These are phyloP conservation scores for Candida maesae DNA, from an alignment of 805 yeast species.

Conservation along the genomic window DNA sequence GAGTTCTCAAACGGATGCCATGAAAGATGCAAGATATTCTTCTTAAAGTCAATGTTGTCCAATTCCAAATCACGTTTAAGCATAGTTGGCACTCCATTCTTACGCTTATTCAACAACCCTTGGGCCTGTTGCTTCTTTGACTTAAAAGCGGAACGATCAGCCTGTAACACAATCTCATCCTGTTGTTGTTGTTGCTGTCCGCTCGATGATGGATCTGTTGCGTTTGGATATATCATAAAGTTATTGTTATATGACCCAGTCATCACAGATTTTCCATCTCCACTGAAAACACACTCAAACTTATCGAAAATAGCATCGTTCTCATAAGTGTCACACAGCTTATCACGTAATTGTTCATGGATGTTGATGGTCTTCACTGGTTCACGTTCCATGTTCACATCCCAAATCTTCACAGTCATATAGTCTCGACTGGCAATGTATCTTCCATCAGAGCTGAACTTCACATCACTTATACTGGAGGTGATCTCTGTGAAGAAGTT, in stretches of 20 bases:
- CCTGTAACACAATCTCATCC: constrained; percentile 79
- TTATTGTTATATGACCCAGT: constrained; percentile 97
- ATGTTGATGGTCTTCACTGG: constrained; percentile 93
- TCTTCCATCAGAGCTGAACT: constrained; percentile 87
- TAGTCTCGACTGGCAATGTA: constrained; percentile 97
- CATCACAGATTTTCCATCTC: constrained; percentile 88
- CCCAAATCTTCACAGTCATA: constrained; percentile 98
- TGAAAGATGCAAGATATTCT: constrained; percentile 89
- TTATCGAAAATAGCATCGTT: constrained; percentile 98
- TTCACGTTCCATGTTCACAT: constrained; percentile 91
- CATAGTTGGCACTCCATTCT: constrained; percentile 34
- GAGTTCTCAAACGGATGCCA: constrained; percentile 98
- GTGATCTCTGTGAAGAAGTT: constrained; percentile 97
- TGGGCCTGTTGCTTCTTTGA: constrained; percentile 49
- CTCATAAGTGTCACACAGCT: constrained; percentile 95
- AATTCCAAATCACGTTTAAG: constrained; percentile 41
- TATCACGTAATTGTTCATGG: constrained; percentile 90
- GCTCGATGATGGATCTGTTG: constrained; percentile 48
- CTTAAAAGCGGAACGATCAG: constrained; percentile 96
- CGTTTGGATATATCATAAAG: constrained; percentile 94
- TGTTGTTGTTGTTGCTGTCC: too few relatives aligned
- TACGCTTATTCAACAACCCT: constrained; percentile 20
- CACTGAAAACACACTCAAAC: constrained; percentile 93
- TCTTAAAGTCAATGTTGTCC: constrained; percentile 88
- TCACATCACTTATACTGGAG: constrained; percentile 87